phyloP scores from a whole-genome alignment of 306 rosid species.

The Lupinus albus region DNA sequence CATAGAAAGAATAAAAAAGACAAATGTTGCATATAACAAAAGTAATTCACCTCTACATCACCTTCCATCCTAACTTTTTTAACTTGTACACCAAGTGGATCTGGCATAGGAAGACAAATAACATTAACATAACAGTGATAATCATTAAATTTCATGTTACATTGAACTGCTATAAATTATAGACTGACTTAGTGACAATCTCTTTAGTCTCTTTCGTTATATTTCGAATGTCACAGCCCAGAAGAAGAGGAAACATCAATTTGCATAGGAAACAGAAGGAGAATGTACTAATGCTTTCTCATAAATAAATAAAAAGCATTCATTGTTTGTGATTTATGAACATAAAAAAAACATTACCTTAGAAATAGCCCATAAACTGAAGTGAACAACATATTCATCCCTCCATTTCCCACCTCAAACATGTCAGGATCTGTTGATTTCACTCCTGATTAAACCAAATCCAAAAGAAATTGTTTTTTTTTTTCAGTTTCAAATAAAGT shows the following conservation, averaged over 20 bases:
- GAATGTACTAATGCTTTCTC: neutral
- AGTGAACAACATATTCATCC: slow-evolving; percentile 89
- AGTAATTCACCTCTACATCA: slow-evolving; percentile 63
- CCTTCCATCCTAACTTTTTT: slow-evolving; percentile 92
- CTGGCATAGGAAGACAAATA: slow-evolving; percentile 39
- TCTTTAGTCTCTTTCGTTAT: slow-evolving; percentile 70
- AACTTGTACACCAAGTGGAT: slow-evolving; percentile 80
- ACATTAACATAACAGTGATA: neutral
- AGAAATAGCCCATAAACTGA: slow-evolving; percentile 94
- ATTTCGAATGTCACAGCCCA: slow-evolving; percentile 88
- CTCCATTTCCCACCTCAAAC: slow-evolving; percentile 98
- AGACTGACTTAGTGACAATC: slow-evolving; percentile 46
- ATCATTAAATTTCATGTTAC: neutral
- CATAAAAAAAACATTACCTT: slow-evolving; percentile 51
- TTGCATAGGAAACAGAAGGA: slow-evolving; percentile 14
- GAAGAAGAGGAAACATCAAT: slow-evolving; percentile 90
- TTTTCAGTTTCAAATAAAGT: neutral
- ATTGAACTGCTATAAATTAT: neutral
- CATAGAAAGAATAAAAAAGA: neutral
- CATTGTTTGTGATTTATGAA: no score
- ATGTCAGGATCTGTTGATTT: slow-evolving; percentile 81
- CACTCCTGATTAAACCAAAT: slow-evolving; percentile 5
- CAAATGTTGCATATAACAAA: neutral
- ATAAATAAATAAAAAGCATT: neutral
- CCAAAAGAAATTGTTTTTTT: neutral